A percentile compares a stretch with the other conserved stretches of the same genome.
Conservation (phyloP, 352 stramenopile genomes). For the Pythium monospermum region DNA sequence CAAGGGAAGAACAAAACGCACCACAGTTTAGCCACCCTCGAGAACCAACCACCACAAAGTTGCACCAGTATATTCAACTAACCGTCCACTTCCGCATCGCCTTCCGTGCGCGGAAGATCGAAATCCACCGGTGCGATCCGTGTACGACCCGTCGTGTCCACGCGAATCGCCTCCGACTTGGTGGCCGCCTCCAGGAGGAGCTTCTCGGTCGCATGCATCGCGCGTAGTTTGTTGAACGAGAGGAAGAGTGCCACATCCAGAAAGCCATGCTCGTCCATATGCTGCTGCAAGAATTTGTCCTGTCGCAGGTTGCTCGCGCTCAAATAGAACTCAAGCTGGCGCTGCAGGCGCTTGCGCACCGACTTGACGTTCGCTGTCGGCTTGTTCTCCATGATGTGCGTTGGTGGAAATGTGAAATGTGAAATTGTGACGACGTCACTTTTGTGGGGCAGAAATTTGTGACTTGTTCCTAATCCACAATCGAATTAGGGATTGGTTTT, state of each 20-base stretch:
- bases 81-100: conserved; percentile 1
- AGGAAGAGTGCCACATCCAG: conserved; percentile 49
- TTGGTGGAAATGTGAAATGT: no score
- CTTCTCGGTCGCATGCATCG: conserved; percentile 45
- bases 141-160: conserved; percentile 29
- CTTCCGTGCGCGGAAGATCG: conserved; percentile 22
- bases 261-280: conserved; percentile 65
- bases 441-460: no score
- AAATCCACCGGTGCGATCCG: conserved; percentile 44
- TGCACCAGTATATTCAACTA: conserved; percentile 1
- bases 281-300: conserved; percentile 77
- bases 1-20: neutral
- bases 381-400: no score
- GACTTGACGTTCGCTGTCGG: conserved; percentile 51
- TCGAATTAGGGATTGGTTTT: no score
- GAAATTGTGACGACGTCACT: no score
- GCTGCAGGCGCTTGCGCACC: conserved; percentile 63
- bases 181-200: conserved; percentile 53
- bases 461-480: no score
- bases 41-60: no score
- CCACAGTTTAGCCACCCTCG: no score
- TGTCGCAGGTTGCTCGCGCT: conserved; percentile 70
- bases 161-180: conserved; percentile 47
- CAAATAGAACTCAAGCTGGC: conserved; percentile 81
- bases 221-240: conserved; percentile 53